Base-by-base conservation (phyloP, 257 asterid species). In the Cynanchum wilfordii region DNA sequence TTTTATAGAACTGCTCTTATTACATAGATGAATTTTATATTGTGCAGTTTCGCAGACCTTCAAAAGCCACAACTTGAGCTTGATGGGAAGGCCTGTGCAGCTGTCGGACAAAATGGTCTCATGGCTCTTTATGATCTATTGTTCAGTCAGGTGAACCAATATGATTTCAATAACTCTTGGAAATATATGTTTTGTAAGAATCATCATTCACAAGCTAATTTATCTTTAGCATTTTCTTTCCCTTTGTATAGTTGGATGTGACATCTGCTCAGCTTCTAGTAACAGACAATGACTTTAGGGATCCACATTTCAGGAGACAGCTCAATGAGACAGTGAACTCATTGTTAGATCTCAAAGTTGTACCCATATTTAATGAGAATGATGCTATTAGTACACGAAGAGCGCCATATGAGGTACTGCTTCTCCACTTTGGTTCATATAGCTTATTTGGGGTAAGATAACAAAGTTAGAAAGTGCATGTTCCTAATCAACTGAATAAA, bases 51-150 rank as follows among this genome's bases (percentile, higher is more conserved):
- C 74, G 97, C 97, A 4, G 99, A 89, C 82, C 97, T 94, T 75
- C 97, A 94, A 85, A 95, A 92, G 85, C 99, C 96, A n/a, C 97
- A 95, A 80, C 73, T 76, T 78, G 99, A 95, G 72, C 96, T 95
- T 76, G 98, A 90, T 60, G 99, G 99, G 78, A 95, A 95, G 84
- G 98, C 97, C 72, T 95, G 99, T 80, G 98, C 99, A 4, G 99
- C 96, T 65, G 98, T 95, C 63, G 99, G 99, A 65, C 99, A 95
- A 83, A 95, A 92, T 77, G 96, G 97, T 74, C 97, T 95, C 72
- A 88, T 95, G 98, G 95, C 99, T 79, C 86, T 92, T 58, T 95
- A 95, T 76, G 99, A 95, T 76, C 86, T 90, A 51, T 84, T 95
- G 79, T 95, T 95, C 87, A 90, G 96, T 82, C 97, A 95, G 99